phyloP scores from a whole-genome alignment of 192 early-diverging fungal species.

The Pecoramyces ruminantium region DNA sequence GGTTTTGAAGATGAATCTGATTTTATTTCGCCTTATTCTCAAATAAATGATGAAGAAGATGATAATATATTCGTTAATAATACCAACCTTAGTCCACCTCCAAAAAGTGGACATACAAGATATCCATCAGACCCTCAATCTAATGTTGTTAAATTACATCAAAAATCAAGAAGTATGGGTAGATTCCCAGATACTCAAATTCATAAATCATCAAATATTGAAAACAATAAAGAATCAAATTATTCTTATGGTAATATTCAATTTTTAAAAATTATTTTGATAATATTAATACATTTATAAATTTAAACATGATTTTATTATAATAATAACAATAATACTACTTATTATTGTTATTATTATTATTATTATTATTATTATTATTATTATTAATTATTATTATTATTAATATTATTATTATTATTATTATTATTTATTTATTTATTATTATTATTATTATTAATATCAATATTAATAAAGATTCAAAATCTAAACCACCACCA shows the following conservation, averaged over 20 bases:
- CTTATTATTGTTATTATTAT: too few relatives aligned
- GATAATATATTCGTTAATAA: background rate
- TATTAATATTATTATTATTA: too few relatives aligned
- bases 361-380: too few relatives aligned
- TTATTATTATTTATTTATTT: too few relatives aligned
- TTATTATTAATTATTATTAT: too few relatives aligned
- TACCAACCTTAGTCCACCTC: background rate
- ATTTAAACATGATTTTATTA: too few relatives aligned
- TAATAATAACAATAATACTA: too few relatives aligned
- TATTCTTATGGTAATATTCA: too few relatives aligned
- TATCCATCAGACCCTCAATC: background rate
- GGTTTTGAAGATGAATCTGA: background rate
- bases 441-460: too few relatives aligned
- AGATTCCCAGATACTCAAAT: background rate
- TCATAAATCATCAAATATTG: background rate
- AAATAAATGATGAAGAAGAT: background rate
- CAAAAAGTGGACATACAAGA: background rate
- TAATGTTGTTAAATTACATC: background rate
- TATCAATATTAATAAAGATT: background rate
- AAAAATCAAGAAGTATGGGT: background rate
- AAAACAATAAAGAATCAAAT: background rate
- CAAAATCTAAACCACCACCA: background rate
- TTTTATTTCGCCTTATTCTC: background rate
- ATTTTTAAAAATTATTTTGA: too few relatives aligned
- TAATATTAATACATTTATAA: too few relatives aligned